Base-by-base conservation (phyloP, 2,329 filamentous ascomycete species). In the Pseudopyricularia cyperi region DNA sequence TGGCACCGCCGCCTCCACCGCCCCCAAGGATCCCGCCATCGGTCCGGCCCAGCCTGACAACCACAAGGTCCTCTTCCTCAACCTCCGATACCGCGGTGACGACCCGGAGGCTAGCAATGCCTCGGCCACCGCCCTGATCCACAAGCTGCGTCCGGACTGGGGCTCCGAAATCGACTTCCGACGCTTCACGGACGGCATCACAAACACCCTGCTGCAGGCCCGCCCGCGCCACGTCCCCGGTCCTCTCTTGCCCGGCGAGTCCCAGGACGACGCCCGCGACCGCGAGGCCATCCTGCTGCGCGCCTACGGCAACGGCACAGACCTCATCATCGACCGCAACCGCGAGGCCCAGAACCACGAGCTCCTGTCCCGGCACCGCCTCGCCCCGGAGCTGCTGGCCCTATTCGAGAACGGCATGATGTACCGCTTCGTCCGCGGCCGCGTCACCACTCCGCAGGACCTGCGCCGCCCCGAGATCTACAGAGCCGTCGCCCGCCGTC, bases 131-230 rank as follows among this genome's bases (percentile, higher is more conserved):
- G 78, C 79, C 57, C 80, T 98, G 57, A 83, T 96, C 61, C 74
- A 89, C 59, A 79, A 87, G 28, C 74, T 96, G 55, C 79, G 84
- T 54, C 90, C 90, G 11, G 82, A 94, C 60, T 98, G 93, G 93
- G 56, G 52, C 14, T 24, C 39, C 8, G 30, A 46, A 2, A 46
- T 98, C 60, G 83, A 93, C 62, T 88, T 97, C 64, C 77, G 89
- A 58, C 84, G 87, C 57, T 98, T 97, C 72, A 98, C 89, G 37
- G 93, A 98, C 63, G 93, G 93, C 63, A 98, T 97, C 70, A 98
- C 93, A 58, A 98, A 98, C 70, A 97, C 90, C 49, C 73, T 91
- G 48, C 74, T 89, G 57, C 90, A 90, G 66, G 82, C 83, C 28
- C 49, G 49, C n/a, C 49, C 49, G 9, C 49, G 35, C 26, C 26